Evolutionary conservation across 768 basidiomycete genomes (phyloP).

Genomic region (Trichaptum fuscoviolaceum): DNA sequence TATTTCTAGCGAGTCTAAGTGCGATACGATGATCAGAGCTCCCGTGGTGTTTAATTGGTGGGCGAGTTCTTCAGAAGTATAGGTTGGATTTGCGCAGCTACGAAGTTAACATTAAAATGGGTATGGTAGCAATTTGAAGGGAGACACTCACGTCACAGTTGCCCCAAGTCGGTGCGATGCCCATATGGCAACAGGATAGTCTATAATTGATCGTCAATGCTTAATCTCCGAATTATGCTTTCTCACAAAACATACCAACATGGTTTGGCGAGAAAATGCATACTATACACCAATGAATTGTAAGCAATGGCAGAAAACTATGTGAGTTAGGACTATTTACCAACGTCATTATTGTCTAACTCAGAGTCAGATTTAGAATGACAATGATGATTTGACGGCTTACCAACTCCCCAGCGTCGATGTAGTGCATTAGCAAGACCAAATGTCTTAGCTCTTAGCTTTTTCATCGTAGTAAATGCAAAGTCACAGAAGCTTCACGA

Average conservation of each 20-base stretch:
- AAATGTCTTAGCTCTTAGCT: conserved; percentile 45
- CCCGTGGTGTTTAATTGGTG: conserved; percentile 49
- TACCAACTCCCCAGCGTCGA: conserved; percentile 45
- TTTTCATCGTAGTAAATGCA: background rate
- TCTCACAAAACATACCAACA: conserved; percentile 37
- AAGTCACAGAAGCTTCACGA: conserved; percentile 8
- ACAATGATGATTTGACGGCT: conserved; percentile 8
- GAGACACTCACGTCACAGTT: conserved; percentile 45
- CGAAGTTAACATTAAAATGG: background rate
- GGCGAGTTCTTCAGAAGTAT: conserved; percentile 49
- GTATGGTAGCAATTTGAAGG: background rate
- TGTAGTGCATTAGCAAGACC: conserved; percentile 51
- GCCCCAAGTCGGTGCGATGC: conserved; percentile 53
- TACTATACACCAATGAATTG: conserved; percentile 30
- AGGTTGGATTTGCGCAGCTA: conserved; percentile 60
- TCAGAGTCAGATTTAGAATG: conserved; percentile 6
- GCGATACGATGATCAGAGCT: conserved; percentile 43
- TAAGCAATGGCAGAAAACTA: conserved; percentile 4
- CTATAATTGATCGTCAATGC: background rate
- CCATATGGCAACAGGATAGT: conserved; percentile 51
- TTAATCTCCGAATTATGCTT: background rate
- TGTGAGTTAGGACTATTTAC: conserved; percentile 29
- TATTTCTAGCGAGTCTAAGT: conserved; percentile 37
- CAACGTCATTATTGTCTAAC: conserved; percentile 39
- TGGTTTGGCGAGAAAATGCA: conserved; percentile 65